Evolutionary conservation across 1,284 basidiomycete species (phyloP), one percentile per base, ranked within the genome.

Genomic region (Ustanciosporium gigantosporum): DNA sequence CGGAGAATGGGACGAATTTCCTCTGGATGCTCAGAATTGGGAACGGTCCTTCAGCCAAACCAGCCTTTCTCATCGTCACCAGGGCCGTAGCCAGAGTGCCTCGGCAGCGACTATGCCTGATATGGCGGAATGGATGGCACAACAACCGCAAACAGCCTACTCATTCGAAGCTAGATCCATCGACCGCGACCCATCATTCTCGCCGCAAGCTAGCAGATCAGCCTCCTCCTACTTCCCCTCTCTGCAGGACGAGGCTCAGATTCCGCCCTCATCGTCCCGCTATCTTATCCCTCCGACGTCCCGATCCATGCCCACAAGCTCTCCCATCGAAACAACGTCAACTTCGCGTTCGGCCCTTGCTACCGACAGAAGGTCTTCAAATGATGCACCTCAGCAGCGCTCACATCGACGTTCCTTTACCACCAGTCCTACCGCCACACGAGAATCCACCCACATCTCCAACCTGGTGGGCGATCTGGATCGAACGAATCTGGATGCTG

Each of bases 1-100:
- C 45, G 53, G 53, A 21, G 60, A 58, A 31, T 64, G 60, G 60
- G 60, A 58, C n/a, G 60, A 64, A 43, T 64, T 64, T 23, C 60
- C 60, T 13, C 36, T 64, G 31, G 60, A 58, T 32, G 43, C 50
- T 4, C 49, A 53, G 31, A 64, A 64, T 16, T 64, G 60, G 60
- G 60, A 64, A 34, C 19, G 59, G 8, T 46, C 41, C 15, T 19
- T 52, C 21, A 57, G 48, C 25, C 59, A 56, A 31, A 44, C 49
- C 29, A 57, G 44, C 22, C 11, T 13, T 19, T 35, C 32, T 8
- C 8, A 13, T 9, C 32, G 17, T 19, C 32, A 19, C 9, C 17
- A 11, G 11, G 17, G 14, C 9, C 32, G 32, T 35, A 19, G 11
- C 17, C 48, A 57, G 17, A 57, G 59, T 37, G 53, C 59, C 11